Base-by-base conservation (phyloP, 2,329 filamentous ascomycete genomes). In the Penicillium sp. region DNA sequence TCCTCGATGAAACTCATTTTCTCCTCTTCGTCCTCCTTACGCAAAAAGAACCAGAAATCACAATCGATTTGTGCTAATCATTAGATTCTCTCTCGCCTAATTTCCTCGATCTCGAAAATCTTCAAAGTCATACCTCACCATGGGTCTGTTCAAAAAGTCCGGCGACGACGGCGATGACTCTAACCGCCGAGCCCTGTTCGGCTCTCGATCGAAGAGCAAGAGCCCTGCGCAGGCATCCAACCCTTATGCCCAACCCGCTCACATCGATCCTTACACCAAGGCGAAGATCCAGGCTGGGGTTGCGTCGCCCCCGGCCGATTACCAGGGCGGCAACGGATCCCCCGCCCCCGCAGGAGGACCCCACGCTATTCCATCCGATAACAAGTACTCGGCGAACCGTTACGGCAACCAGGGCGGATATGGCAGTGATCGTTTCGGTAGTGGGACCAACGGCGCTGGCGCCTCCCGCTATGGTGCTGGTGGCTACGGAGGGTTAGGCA, bases 171-270 rank as follows among this genome's bases (percentile, higher is more conserved):
- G 84, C 63, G 77, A 84, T 60, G 77, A 78, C 55, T 76, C 76
- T 42, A 81, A 79, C 73, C 83, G 85, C 73, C 79, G 78, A 59
- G 83, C 84, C n/a, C 82, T 88, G 35, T 88, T 88, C 68, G 84
- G 85, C 65, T 79, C 79, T 65, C 78, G 82, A 65, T 82, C 80
- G 54, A 86, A 85, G 73, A 80, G 79, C 66, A 85, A 85, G 73
- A 81, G 79, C 57, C 78, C 83, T 30, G 78, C 81, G 30, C 78
- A 82, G 35, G 73, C 79, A 38, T 77, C 78, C 30, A 85, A 88
- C 70, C 85, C 85, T 26, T 87, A 87, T 67, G 84, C 84, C 46
- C 81, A 83, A 52, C 78, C 83, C 6, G 79, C 82, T 30, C 76
- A 78, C 57, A 75, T 77, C 57, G 83, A 87, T 68, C 81, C 84